Conservation (phyloP, 2,329 filamentous ascomycete genomes). For the Penicillium rolfsii region DNA sequence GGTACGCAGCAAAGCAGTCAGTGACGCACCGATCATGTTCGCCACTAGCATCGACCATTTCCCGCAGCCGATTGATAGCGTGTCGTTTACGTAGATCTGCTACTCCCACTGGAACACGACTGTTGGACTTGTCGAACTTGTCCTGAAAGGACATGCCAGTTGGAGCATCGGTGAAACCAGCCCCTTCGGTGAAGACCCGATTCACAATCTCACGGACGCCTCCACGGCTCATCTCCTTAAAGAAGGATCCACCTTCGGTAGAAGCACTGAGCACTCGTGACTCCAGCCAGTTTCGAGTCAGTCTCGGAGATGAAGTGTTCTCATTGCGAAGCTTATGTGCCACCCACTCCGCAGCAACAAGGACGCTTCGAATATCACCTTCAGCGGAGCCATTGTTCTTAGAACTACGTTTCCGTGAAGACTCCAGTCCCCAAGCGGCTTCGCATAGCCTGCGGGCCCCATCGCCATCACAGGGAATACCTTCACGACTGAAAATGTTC, state of each 20-base stretch:
- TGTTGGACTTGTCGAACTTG: slow-evolving; percentile 33
- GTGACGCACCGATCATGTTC: slow-evolving; percentile 65
- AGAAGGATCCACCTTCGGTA: slow-evolving; percentile 56
- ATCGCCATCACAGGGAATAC: slow-evolving; percentile 84
- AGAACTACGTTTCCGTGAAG: slow-evolving; percentile 56
- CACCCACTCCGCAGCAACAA: slow-evolving; percentile 69
- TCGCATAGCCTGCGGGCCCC: slow-evolving; percentile 75
- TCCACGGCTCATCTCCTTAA: slow-evolving; percentile 64
- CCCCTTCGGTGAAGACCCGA: slow-evolving; percentile 66
- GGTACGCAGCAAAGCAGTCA: slow-evolving; percentile 84
- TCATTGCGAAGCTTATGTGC: slow-evolving; percentile 61
- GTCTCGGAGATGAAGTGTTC: slow-evolving; percentile 40
- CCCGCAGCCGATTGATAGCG: slow-evolving; percentile 61
- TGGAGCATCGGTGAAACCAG: slow-evolving; percentile 58
- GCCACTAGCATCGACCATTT: slow-evolving; percentile 65
- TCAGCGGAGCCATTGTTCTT: slow-evolving; percentile 51
- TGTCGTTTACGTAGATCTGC: slow-evolving; percentile 63
- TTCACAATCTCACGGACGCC: slow-evolving; percentile 68
- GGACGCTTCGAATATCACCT: slow-evolving; percentile 64
- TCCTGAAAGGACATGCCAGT: slow-evolving; percentile 44
- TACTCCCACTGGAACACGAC: slow-evolving; percentile 54
- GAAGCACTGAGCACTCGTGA: slow-evolving; percentile 58
- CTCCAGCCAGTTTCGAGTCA: slow-evolving; percentile 65
- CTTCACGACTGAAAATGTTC: slow-evolving; percentile 83
- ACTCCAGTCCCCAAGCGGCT: slow-evolving; percentile 66